Conservation (phyloP, 371 early-diverging fungal species). For the Mortierella sp. region DNA sequence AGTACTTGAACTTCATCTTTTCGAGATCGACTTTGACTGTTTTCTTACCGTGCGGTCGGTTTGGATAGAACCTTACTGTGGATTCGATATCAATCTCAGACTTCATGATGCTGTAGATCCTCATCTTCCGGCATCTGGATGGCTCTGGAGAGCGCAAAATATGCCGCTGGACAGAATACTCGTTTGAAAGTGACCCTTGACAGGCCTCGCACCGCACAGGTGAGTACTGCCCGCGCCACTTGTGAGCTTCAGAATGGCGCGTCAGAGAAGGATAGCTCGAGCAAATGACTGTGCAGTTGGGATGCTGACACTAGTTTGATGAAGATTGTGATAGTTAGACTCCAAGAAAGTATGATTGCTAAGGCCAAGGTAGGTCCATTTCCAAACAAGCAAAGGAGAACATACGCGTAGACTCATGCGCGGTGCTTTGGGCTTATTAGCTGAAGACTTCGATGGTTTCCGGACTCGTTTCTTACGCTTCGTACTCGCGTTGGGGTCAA, state of each 20-base stretch:
- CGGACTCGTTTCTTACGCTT: conserved; percentile 23
- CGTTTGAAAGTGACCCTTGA: conserved; percentile 31
- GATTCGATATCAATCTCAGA: conserved; percentile 18
- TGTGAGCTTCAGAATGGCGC: conserved; percentile 25
- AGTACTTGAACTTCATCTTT: conserved; percentile 14
- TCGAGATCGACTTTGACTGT: conserved; percentile 20
- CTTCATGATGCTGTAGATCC: conserved; percentile 42
- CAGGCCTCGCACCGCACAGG: conserved; percentile 48
- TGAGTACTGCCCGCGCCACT: conserved; percentile 35
- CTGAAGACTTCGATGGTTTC: conserved; percentile 1
- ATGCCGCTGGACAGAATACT: conserved; percentile 48
- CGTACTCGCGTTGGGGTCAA: background rate
- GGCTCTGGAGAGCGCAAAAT: conserved; percentile 21
- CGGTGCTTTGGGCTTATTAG: conserved; percentile 3
- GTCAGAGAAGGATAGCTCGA: conserved; percentile 34
- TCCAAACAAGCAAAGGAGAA: background rate
- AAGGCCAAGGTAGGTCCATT: background rate
- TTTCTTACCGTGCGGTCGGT: conserved; percentile 40
- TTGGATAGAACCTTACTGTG: conserved; percentile 38
- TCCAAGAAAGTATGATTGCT: too few relatives aligned
- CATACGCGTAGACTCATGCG: conserved; percentile 13
- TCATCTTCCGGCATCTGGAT: conserved; percentile 23
- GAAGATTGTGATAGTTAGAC: too few relatives aligned
- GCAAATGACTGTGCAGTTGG: conserved; percentile 22
- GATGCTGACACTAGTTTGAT: conserved; percentile 11